Evolutionary conservation across 345 rosid genomes (phyloP).

Genomic region (Balakata baccata): DNA sequence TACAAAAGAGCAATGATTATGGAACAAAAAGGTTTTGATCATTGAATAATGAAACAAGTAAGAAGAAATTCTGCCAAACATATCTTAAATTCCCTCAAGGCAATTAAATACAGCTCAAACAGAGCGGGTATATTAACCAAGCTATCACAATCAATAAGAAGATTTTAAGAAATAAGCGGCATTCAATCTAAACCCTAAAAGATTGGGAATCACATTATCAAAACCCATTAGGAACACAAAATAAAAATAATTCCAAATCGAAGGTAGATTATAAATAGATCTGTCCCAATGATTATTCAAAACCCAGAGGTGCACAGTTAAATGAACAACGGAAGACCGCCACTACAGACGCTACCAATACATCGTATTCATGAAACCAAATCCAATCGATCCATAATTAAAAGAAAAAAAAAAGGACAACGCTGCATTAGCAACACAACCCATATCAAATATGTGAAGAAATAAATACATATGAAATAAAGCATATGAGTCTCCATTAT

Average conservation of each 20-base stretch:
- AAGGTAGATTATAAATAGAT: not conserved
- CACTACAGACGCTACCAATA: not conserved
- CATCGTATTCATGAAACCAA: not conserved
- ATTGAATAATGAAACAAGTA: not conserved
- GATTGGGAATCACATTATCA: not conserved
- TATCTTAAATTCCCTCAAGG: not conserved
- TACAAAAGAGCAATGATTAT: not conserved
- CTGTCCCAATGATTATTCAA: not conserved
- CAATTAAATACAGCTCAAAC: constrained; percentile 4
- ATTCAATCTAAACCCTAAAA: not conserved
- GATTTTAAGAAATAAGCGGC: not conserved
- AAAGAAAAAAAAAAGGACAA: not conserved
- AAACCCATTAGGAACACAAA: not conserved
- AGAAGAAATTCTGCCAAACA: not conserved
- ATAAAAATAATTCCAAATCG: not conserved
- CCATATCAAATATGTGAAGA: not conserved
- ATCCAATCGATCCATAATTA: too few species aligned
- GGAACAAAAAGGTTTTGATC: not conserved
- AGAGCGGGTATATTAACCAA: not conserved
- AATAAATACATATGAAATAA: not conserved
- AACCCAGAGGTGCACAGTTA: not conserved
- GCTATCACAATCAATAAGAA: constrained; percentile 1
- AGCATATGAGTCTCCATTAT: not conserved
- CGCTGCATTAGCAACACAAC: not conserved
- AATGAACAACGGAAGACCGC: not conserved